Percentiles rank a stretch among this genome's conserved stretches.
Conservation (phyloP, 257 asterid genomes). For the Cynanchum wilfordii region DNA sequence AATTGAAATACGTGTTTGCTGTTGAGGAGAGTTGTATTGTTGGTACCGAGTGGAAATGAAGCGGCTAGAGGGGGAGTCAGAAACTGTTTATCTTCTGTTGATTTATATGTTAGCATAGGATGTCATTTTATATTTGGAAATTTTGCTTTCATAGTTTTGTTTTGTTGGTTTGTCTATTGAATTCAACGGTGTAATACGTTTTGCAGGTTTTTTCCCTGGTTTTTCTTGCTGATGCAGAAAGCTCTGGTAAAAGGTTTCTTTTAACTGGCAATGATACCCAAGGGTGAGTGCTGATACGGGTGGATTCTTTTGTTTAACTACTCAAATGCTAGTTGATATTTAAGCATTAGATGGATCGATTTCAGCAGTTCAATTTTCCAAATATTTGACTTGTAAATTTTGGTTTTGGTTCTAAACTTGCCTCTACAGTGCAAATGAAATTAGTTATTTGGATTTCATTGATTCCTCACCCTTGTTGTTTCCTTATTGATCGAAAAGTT, state of each 20-base stretch:
- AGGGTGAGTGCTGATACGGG: conserved; percentile 32
- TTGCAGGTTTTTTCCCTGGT: conserved; percentile 42
- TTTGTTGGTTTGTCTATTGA: not conserved
- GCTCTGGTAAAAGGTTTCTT: conserved; percentile 39
- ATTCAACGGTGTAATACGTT: conserved; percentile 1
- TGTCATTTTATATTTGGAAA: not conserved
- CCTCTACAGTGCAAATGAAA: not conserved
- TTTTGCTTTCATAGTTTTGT: not conserved
- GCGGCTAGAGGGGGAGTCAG: not conserved
- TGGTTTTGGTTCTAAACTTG: not conserved
- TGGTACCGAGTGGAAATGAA: no score
- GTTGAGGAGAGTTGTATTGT: not conserved
- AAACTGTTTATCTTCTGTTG: not conserved
- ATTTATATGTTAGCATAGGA: not conserved
- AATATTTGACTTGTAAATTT: not conserved
- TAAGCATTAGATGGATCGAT: not conserved
- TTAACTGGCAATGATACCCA: conserved; percentile 31
- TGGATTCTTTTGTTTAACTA: not conserved
- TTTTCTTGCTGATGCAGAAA: conserved; percentile 35
- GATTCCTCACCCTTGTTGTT: not conserved
- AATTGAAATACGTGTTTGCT: conserved; percentile 1
- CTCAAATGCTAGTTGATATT: not conserved
- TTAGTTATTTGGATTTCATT: not conserved
- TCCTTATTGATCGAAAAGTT: not conserved
- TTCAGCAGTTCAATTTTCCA: not conserved